Evolutionary conservation across 306 rosid genomes (phyloP).

Genomic region (barrel medic (Medicago truncatula)): DNA sequence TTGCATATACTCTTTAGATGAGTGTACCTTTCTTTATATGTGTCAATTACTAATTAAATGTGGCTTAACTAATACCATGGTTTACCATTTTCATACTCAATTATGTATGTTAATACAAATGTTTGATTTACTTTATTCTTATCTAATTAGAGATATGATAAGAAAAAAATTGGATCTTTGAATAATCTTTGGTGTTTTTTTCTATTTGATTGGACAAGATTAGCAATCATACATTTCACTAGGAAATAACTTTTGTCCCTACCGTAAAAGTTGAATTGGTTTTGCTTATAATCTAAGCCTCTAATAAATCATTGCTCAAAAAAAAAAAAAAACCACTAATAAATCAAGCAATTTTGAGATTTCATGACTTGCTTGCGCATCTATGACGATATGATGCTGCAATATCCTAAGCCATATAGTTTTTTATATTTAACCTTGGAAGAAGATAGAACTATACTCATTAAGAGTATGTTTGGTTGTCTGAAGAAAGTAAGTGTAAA

Average conservation of each 20-base stretch:
- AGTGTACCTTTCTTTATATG: neutral
- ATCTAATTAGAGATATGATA: constrained; percentile 28
- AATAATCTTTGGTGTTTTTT: constrained; percentile 42
- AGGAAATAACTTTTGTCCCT: constrained; percentile 47
- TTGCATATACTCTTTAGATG: constrained; percentile 13
- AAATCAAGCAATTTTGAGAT: neutral
- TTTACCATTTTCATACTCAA: constrained; percentile 17
- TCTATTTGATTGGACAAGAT: constrained; percentile 58
- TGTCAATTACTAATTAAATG: neutral
- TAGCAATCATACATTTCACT: constrained; percentile 47
- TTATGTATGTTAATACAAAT: neutral
- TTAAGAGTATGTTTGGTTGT: too few relatives aligned
- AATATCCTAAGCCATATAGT: constrained; percentile 1
- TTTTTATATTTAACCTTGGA: neutral
- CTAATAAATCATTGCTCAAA: neutral
- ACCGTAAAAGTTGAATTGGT: constrained; percentile 5
- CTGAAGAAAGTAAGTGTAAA: too few relatives aligned
- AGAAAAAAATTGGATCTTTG: constrained; percentile 32
- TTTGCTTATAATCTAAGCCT: constrained; percentile 31
- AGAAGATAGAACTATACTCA: neutral
- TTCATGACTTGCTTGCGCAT: constrained; percentile 35
- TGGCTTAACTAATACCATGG: neutral
- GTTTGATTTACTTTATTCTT: constrained; percentile 13
- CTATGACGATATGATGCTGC: constrained; percentile 49
- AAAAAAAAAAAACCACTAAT: too few relatives aligned